Conservation (phyloP, 2,329 filamentous ascomycete genomes). For the Rutstroemia sp. region DNA sequence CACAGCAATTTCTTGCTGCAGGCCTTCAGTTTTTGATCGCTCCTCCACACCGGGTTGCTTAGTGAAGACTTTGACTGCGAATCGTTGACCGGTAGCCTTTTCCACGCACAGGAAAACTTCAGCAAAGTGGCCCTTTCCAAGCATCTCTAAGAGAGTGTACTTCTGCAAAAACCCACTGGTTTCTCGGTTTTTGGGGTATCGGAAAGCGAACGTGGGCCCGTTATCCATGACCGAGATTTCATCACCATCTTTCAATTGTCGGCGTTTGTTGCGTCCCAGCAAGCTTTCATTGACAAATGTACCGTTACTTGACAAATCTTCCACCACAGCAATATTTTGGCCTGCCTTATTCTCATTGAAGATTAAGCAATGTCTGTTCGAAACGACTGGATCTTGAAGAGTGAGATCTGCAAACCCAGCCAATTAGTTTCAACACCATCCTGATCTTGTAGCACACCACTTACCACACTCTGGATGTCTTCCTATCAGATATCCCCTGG, state of each 20-base stretch:
- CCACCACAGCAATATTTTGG: slow-evolving; percentile 65
- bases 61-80: slow-evolving; percentile 91
- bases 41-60: slow-evolving; percentile 78
- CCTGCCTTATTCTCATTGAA: slow-evolving; percentile 54
- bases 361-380: slow-evolving; percentile 73
- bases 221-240: slow-evolving; percentile 83
- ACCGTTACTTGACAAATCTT: slow-evolving; percentile 92
- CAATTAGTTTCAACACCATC: background rate
- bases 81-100: slow-evolving; percentile 72
- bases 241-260: slow-evolving; percentile 82
- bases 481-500: slow-evolving; percentile 84
- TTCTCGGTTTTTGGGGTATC: slow-evolving; percentile 70
- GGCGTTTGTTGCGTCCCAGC: slow-evolving; percentile 83
- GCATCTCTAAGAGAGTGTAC: slow-evolving; percentile 74
- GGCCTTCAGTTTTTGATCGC: slow-evolving; percentile 70
- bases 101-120: slow-evolving; percentile 89
- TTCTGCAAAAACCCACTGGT: slow-evolving; percentile 78
- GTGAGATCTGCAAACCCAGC: slow-evolving; percentile 50
- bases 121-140: slow-evolving; percentile 93
- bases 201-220: slow-evolving; percentile 75
- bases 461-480: slow-evolving; percentile 89
- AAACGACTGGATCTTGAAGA: slow-evolving; percentile 72
- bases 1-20: slow-evolving; percentile 94
- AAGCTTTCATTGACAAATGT: slow-evolving; percentile 92
- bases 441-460: slow-evolving; percentile 32